Evolutionary conservation across 169 alveolate genomes (phyloP), one percentile per base, ranked within the genome.

Genomic region (Plasmodium gonderi): DNA sequence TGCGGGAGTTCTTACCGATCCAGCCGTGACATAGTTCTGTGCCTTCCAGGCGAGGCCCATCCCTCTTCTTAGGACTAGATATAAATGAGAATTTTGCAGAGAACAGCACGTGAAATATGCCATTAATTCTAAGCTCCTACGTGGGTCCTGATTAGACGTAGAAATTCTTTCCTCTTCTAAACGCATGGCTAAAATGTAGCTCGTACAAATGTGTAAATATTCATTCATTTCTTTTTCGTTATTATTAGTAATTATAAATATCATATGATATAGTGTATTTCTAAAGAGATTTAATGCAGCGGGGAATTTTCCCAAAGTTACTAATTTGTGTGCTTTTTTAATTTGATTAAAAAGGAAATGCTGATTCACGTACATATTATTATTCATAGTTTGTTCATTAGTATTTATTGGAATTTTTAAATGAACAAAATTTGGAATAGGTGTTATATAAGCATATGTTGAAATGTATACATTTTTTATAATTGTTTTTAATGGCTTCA

Each of bases 31-130:
- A 80, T 95, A 96, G 77, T 96, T 96, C 38, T 96, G 96, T 4
- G 97, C 97, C 82, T 96, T 96, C 98, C 98, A 96, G 44, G 97
- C 96, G 38, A 96, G 91, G n/a, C 98, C 98, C 96, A 96, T 96
- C 12, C 97, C 96, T 51, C 98, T 95, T 42, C 98, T 81, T 65
- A 96, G 75, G 77, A 96, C 98, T 42, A 96, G 72, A 75, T 96
- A 96, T n/a, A 81, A 69, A 79, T 96, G 98, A 4, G 96, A 93
- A 44, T 96, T 95, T 49, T 95, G 96, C 91, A 96, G 51, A 60
- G 95, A 82, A 29, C 97, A 96, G 79, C 97, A 96, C 6, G 98
- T 85, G 90, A 96, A 95, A 78, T 96, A 96, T 9, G 97, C 97
- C 76, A 96, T 97, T 20, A 96, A 94, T 87, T 96, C 97, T 20